Evolutionary conservation across 2,329 filamentous ascomycete species (phyloP), one percentile per base, ranked within the genome.

Genomic region (Trichophyton simii): DNA sequence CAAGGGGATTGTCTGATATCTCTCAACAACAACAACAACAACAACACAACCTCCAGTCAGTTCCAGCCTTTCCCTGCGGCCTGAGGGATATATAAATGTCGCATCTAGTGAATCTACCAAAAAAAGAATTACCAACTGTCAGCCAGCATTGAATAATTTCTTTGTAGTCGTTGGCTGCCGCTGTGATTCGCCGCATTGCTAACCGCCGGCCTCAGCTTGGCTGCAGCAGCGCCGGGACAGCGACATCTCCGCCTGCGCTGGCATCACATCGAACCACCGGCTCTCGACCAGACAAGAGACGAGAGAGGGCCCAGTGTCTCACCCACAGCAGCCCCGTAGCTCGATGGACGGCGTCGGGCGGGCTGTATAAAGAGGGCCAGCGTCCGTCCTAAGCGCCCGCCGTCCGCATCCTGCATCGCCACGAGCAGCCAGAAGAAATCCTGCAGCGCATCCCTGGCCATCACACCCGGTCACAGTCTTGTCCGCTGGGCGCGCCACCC

Each of bases 1-100:
- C 66, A 91, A 89, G 77, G 94, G 94, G 2, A 97, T 99, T 89
- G 77, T 94, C 67, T 96, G 75, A 61, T 46, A 20, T 46, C 13
- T 48, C n/a, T 31, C 28, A 7, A 31, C 28, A 31, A 1, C 28
- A 31, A 22, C 28, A 31, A 1, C 28, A 31, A 22, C 28, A 31
- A 31, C 28, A 31, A 7, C 28, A 31, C 28, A 6, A 31, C 28
- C 28, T 31, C 28, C 28, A 31, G 28, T 2, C 28, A 22, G 22
- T 22, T 22, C 22, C 22, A 22, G 22, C 3, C 46, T 25, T 22
- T 52, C 46, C 3, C 9, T 46, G 42, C 18, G 44, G 44, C 18
- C 44, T 48, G 44, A 48, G 20, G 44, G 44, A 48, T 48, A 38
- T 48, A 48, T 20, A 20, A 22, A 48, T 25, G 11, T 38, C 34